Percentiles rank a stretch among this genome's conserved stretches.
These are phyloP conservation scores for Lojkania enalia DNA, from an alignment of 2,329 filamentous ascomycete species.

Conservation along the genomic window DNA sequence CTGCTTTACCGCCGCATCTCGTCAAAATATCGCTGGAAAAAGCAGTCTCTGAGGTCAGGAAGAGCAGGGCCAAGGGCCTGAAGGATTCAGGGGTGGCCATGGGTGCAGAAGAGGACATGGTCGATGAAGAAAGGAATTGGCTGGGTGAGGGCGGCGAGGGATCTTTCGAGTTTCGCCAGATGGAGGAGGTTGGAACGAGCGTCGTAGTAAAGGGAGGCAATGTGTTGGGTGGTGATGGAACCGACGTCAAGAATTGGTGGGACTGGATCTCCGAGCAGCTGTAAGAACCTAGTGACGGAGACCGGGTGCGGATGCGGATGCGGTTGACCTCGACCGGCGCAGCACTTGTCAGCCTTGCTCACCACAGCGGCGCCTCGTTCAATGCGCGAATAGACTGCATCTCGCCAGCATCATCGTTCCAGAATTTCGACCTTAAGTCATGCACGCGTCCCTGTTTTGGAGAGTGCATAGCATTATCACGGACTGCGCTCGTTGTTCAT, in stretches of 20 bases:
- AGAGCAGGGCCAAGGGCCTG: constrained; percentile 74
- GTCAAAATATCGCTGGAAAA: constrained; percentile 76
- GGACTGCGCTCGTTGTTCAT: no score
- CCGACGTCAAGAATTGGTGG: constrained; percentile 85
- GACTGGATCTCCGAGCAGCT: constrained; percentile 82
- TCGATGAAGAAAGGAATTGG: constrained; percentile 75
- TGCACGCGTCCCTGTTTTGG: no score
- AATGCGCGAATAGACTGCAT: no score
- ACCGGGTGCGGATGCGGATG: no score
- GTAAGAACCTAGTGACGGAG: no score
- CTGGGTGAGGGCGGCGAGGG: constrained; percentile 79
- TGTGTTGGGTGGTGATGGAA: constrained; percentile 62
- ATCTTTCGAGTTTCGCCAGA: constrained; percentile 76
- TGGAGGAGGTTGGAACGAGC: constrained; percentile 80
- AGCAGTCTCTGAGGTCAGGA: constrained; percentile 78
- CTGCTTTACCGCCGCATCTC: constrained; percentile 76
- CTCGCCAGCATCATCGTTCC: no score
- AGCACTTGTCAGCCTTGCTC: not conserved
- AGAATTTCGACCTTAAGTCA: no score
- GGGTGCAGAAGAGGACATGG: constrained; percentile 54
- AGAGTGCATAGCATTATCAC: no score
- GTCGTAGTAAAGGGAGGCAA: constrained; percentile 79
- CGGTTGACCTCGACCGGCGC: no score
- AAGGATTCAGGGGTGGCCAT: constrained; percentile 77
- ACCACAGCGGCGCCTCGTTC: not conserved